These are phyloP conservation scores for Zoysia pacifica DNA, from an alignment of 176 grass and related monocot genomes.

Conservation along the genomic window DNA sequence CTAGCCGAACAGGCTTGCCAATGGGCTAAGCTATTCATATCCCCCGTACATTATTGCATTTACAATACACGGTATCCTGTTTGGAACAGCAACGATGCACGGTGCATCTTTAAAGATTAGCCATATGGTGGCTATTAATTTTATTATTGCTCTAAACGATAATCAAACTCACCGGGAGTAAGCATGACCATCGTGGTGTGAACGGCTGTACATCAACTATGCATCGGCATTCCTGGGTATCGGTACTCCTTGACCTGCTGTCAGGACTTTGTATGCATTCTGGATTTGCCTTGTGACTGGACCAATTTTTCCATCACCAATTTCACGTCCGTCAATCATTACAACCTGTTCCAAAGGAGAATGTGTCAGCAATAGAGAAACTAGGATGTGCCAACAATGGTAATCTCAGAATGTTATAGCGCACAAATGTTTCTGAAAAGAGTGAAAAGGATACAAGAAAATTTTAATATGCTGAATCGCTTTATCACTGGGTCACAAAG, in stretches of 20 bases:
- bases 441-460: neutral
- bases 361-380: slow-evolving; percentile 23
- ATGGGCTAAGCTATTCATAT: slow-evolving; percentile 9
- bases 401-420: neutral
- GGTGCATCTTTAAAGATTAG: neutral
- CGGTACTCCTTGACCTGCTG: slow-evolving; percentile 68
- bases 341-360: slow-evolving; percentile 60
- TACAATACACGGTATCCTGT: neutral
- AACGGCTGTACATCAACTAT: slow-evolving; percentile 25
- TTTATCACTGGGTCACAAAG: neutral
- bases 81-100: neutral
- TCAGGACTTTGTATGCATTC: slow-evolving; percentile 69
- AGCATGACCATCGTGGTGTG: no score
- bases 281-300: slow-evolving; percentile 79
- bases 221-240: slow-evolving; percentile 49
- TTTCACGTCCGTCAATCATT: slow-evolving; percentile 74
- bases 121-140: slow-evolving; percentile 7
- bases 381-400: neutral
- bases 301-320: slow-evolving; percentile 72
- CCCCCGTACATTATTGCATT: neutral
- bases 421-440: neutral
- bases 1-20: neutral
- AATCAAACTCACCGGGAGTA: neutral
- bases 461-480: neutral
- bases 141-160: slow-evolving; percentile 19